Evolutionary conservation across 2,329 filamentous ascomycete species (phyloP).

Genomic region (Chaetothyriales sp.): DNA sequence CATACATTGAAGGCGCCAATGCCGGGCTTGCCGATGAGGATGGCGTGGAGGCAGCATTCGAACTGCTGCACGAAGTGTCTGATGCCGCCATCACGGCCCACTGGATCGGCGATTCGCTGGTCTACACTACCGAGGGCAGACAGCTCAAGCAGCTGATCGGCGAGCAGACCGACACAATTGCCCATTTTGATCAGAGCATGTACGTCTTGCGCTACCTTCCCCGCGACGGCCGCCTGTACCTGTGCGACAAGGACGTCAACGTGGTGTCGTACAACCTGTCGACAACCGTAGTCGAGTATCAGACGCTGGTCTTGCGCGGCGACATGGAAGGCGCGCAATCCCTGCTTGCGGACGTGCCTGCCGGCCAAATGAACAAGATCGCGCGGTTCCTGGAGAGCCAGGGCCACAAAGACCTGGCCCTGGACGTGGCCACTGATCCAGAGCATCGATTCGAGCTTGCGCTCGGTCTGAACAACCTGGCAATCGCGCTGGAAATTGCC

Average conservation of each 20-base stretch:
- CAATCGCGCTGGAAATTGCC: slow-evolving; percentile 75
- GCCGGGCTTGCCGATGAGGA: slow-evolving; percentile 73
- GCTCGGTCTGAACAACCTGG: slow-evolving; percentile 65
- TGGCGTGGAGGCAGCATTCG: slow-evolving; percentile 89
- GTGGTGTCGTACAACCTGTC: slow-evolving; percentile 85
- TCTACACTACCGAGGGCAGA: slow-evolving; percentile 95
- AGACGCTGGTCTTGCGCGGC: slow-evolving; percentile 83
- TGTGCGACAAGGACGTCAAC: slow-evolving; percentile 88
- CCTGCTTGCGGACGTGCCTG: slow-evolving; percentile 67
- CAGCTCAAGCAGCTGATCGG: slow-evolving; percentile 95
- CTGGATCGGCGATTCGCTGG: slow-evolving; percentile 98
- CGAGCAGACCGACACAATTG: slow-evolving; percentile 94
- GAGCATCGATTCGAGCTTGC: slow-evolving; percentile 96
- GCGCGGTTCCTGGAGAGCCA: slow-evolving; percentile 94
- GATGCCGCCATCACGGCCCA: slow-evolving; percentile 87
- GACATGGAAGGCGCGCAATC: slow-evolving; percentile 87
- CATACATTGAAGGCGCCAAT: slow-evolving; percentile 71
- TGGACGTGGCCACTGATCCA: slow-evolving; percentile 84
- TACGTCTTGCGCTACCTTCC: slow-evolving; percentile 93
- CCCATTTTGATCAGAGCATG: slow-evolving; percentile 90
- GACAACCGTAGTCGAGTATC: slow-evolving; percentile 86
- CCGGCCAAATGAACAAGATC: slow-evolving; percentile 96
- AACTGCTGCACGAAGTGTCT: slow-evolving; percentile 89
- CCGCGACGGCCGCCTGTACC: slow-evolving; percentile 85
- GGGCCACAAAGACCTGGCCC: slow-evolving; percentile 86